phyloP scores from a whole-genome alignment of 2,329 filamentous ascomycete genomes.

The Pseudopyricularia javanii region DNA sequence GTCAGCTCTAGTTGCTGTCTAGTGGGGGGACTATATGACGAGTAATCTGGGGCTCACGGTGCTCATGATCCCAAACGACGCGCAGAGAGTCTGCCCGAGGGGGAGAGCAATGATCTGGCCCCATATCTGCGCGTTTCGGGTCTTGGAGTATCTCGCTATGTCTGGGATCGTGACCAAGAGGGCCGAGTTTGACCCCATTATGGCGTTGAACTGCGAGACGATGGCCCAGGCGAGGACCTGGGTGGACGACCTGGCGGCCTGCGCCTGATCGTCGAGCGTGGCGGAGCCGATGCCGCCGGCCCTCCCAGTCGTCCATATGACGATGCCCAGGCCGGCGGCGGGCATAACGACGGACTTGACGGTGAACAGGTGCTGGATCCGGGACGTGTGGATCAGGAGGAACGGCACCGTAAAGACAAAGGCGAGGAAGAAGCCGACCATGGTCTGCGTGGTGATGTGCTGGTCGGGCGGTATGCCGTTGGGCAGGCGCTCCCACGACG shows the following conservation, averaged over 20 bases:
- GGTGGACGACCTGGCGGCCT: slow-evolving; percentile 4
- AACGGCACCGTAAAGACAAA: slow-evolving; percentile 6
- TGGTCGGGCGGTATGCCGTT: slow-evolving; percentile 18
- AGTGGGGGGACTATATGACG: no score
- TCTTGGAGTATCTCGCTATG: slow-evolving; percentile 22
- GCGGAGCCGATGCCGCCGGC: slow-evolving; percentile 14
- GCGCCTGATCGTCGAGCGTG: slow-evolving; percentile 5
- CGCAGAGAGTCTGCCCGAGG: neutral
- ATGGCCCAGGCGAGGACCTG: slow-evolving; percentile 21
- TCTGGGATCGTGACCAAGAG: slow-evolving; percentile 21
- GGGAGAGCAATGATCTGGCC: neutral
- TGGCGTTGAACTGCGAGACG: slow-evolving; percentile 22
- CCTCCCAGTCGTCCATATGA: slow-evolving; percentile 18
- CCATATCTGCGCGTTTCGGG: neutral
- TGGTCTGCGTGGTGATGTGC: slow-evolving; percentile 18
- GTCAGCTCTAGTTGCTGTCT: no score
- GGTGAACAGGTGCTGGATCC: neutral
- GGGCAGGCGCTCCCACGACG: neutral
- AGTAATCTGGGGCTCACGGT: slow-evolving; percentile 15
- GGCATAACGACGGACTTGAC: slow-evolving; percentile 16
- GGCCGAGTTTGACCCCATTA: slow-evolving; percentile 20
- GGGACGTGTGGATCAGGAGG: slow-evolving; percentile 18
- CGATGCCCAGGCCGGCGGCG: slow-evolving; percentile 20
- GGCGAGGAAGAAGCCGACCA: slow-evolving; percentile 22
- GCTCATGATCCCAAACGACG: slow-evolving; percentile 23